Evolutionary conservation across 768 basidiomycete species (phyloP).

Genomic region (Leccinum uliginosum): DNA sequence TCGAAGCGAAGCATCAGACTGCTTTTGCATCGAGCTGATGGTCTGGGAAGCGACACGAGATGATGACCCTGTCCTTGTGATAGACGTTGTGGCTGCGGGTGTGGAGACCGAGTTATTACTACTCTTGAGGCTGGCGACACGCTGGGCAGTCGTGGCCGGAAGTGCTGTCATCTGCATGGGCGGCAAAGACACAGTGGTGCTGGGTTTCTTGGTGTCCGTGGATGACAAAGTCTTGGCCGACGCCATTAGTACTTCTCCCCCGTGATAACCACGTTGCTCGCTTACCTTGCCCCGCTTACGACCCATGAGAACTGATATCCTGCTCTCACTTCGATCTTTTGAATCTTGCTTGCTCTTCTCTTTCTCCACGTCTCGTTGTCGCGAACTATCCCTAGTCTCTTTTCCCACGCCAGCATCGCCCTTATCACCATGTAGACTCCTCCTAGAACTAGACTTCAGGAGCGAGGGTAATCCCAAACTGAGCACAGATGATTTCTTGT

Average conservation of each 20-base stretch:
- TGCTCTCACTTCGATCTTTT: slow-evolving; percentile 85
- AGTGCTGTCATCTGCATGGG: slow-evolving; percentile 89
- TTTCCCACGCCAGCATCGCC: slow-evolving; percentile 34
- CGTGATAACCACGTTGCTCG: slow-evolving; percentile 7
- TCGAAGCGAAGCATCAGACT: slow-evolving; percentile 78
- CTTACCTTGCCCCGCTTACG: slow-evolving; percentile 88
- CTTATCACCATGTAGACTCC: slow-evolving; percentile 67
- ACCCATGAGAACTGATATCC: slow-evolving; percentile 84
- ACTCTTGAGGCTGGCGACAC: slow-evolving; percentile 78
- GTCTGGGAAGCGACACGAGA: slow-evolving; percentile 78
- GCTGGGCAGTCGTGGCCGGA: slow-evolving; percentile 75
- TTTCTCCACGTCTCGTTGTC: slow-evolving; percentile 41
- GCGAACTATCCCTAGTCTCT: slow-evolving; percentile 53
- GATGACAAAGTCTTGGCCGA: slow-evolving; percentile 72
- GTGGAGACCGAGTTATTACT: slow-evolving; percentile 43
- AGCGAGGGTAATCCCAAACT: slow-evolving; percentile 78
- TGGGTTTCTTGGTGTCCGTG: slow-evolving; percentile 70
- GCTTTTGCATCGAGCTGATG: slow-evolving; percentile 82
- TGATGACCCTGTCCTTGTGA: slow-evolving; percentile 42
- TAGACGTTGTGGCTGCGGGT: slow-evolving; percentile 35
- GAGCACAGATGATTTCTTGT: slow-evolving; percentile 80
- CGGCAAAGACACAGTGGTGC: slow-evolving; percentile 68
- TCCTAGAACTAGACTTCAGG: slow-evolving; percentile 80
- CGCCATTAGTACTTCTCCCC: slow-evolving; percentile 8
- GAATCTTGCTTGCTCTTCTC: slow-evolving; percentile 64